Evolutionary conservation across 768 basidiomycete genomes (phyloP).

Genomic region (Leccinum fibrillosum): DNA sequence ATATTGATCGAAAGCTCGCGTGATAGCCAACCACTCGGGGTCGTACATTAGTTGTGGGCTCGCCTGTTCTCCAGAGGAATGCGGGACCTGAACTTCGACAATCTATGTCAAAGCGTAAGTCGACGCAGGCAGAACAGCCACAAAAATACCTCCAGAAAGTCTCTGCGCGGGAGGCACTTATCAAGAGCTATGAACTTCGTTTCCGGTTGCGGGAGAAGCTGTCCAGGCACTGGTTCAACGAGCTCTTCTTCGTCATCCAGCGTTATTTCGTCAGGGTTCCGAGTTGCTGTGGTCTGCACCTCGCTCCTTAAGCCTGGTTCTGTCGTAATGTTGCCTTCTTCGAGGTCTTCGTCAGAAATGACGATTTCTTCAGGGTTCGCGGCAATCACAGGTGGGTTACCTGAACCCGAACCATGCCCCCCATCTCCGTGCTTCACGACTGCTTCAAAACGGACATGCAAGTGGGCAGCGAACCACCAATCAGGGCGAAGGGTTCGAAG

Average conservation of each 20-base stretch:
- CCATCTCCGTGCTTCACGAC: constrained; percentile 43
- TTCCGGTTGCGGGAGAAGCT: constrained; percentile 22
- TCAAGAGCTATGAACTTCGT: constrained; percentile 89
- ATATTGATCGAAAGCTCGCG: constrained; percentile 79
- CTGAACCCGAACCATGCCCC: neutral
- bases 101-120: constrained; percentile 45
- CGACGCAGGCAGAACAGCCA: neutral
- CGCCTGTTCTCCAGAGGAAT: constrained; percentile 9
- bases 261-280: constrained; percentile 52
- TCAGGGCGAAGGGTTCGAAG: constrained; percentile 67
- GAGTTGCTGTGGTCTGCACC: constrained; percentile 31
- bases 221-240: constrained; percentile 35
- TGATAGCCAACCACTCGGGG: constrained; percentile 92
- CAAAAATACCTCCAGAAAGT: constrained; percentile 72
- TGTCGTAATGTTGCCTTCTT: constrained; percentile 5
- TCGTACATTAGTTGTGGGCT: constrained; percentile 62
- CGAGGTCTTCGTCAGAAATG: constrained; percentile 35
- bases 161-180: constrained; percentile 75
- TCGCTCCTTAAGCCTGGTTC: constrained; percentile 26
- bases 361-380: constrained; percentile 40
- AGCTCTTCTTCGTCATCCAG: constrained; percentile 47
- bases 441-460: constrained; percentile 87
- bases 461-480: constrained; percentile 93
- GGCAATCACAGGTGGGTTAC: neutral
- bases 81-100: constrained; percentile 52